These are phyloP conservation scores for Chytriomyces confervae DNA, from an alignment of 192 early-diverging fungal species.

Conservation along the genomic window DNA sequence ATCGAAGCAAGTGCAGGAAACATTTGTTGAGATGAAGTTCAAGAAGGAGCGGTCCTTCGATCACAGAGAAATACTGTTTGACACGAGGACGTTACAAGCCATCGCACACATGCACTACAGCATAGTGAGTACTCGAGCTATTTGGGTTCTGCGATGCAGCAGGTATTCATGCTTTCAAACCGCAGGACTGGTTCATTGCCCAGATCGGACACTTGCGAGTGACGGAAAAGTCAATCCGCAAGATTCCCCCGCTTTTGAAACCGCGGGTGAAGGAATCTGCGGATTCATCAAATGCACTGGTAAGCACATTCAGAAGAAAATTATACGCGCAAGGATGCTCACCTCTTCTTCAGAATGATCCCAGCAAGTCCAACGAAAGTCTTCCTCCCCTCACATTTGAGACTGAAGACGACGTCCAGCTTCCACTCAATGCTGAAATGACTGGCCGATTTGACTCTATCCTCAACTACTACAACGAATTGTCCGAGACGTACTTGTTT, in stretches of 20 bases:
- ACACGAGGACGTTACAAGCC: conserved; percentile 73
- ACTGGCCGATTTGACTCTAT: conserved; percentile 46
- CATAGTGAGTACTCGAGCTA: conserved; percentile 61
- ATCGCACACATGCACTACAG: conserved; percentile 82
- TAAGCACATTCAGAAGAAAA: not conserved
- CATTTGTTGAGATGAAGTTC: conserved; percentile 72
- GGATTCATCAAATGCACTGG: conserved; percentile 10
- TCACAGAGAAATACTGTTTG: conserved; percentile 83
- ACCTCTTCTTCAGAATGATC: not conserved
- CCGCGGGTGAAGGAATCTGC: not conserved
- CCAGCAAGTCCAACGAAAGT: conserved; percentile 40
- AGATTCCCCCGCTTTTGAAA: conserved; percentile 32
- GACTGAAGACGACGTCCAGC: conserved; percentile 40
- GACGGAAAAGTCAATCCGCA: conserved; percentile 27
- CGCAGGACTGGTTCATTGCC: conserved; percentile 69
- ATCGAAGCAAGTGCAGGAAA: conserved; percentile 62
- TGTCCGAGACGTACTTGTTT: conserved; percentile 82
- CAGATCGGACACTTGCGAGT: conserved; percentile 46
- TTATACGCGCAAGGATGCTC: too few species aligned
- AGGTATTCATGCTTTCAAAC: too few species aligned
- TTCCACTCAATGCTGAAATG: conserved; percentile 57
- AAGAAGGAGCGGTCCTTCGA: conserved; percentile 81
- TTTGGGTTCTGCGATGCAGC: too few species aligned
- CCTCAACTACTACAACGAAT: conserved; percentile 65
- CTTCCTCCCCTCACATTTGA: conserved; percentile 33